Conservation (phyloP, 306 rosid species). For the Castanopsis chinensis region DNA sequence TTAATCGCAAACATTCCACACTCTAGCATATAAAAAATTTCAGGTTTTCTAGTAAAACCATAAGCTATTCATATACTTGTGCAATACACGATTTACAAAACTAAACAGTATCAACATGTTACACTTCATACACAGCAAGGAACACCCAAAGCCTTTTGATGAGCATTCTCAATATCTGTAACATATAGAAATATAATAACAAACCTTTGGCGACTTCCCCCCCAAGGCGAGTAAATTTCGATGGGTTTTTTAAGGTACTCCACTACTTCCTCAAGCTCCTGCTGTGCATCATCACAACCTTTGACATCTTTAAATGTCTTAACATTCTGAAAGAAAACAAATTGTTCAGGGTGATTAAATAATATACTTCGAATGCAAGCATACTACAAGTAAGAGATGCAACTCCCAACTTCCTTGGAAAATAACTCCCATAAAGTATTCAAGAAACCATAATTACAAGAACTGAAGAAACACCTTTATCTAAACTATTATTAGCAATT, state of each 20-base stretch:
- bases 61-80: neutral
- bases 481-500: neutral
- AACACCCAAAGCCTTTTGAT: neutral
- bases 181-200: slow-evolving; percentile 10
- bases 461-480: neutral
- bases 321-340: slow-evolving; percentile 64
- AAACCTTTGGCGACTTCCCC: slow-evolving; percentile 99
- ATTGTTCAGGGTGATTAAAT: neutral
- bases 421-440: neutral
- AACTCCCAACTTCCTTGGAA: neutral
- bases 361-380: neutral
- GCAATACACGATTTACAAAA: neutral
- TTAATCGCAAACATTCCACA: neutral
- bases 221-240: slow-evolving; percentile 96
- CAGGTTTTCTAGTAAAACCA: neutral
- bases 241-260: slow-evolving; percentile 93
- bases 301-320: slow-evolving; percentile 99
- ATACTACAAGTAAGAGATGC: neutral
- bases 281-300: slow-evolving; percentile 99
- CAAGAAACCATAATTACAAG: neutral
- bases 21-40: neutral
- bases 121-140: neutral
- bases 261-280: slow-evolving; percentile 98
- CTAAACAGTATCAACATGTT: neutral
- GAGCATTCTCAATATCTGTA: neutral